These are phyloP conservation scores for Serendipita vermifera DNA, from an alignment of 768 basidiomycete species.

Conservation along the genomic window DNA sequence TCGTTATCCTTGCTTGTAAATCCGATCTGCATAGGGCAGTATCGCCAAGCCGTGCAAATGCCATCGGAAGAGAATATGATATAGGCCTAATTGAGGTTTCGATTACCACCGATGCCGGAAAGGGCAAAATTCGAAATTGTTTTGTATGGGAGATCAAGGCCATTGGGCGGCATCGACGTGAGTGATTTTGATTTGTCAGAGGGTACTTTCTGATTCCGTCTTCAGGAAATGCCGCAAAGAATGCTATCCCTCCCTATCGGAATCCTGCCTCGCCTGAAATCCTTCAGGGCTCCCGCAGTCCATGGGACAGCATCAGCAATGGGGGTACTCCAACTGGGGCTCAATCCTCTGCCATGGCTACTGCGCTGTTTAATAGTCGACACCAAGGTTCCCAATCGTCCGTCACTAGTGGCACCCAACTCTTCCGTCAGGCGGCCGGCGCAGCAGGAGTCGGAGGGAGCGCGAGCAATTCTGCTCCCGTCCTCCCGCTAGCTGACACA, in stretches of 20 bases:
- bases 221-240: neutral
- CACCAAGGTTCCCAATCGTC: too few species aligned
- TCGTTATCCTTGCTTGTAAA: conserved; percentile 73
- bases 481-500: neutral
- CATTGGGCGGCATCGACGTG: conserved; percentile 35
- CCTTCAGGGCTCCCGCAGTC: neutral
- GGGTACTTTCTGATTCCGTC: neutral
- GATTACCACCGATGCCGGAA: conserved; percentile 40
- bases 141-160: conserved; percentile 66
- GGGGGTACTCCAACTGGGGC: too few species aligned
- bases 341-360: too few species aligned
- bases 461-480: neutral
- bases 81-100: conserved; percentile 70
- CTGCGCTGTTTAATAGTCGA: too few species aligned
- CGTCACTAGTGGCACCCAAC: too few species aligned
- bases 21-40: conserved; percentile 51
- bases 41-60: conserved; percentile 40
- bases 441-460: too few species aligned
- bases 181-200: conserved; percentile 1
- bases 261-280: neutral
- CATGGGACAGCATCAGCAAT: neutral
- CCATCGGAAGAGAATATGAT: conserved; percentile 46
- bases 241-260: neutral
- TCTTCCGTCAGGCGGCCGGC: too few species aligned
- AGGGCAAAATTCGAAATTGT: conserved; percentile 55